Percentiles rank a stretch among this genome's conserved stretches.
Evolutionary conservation across 2,329 filamentous ascomycete species (phyloP).

Genomic region (Penicillium frequentans): DNA sequence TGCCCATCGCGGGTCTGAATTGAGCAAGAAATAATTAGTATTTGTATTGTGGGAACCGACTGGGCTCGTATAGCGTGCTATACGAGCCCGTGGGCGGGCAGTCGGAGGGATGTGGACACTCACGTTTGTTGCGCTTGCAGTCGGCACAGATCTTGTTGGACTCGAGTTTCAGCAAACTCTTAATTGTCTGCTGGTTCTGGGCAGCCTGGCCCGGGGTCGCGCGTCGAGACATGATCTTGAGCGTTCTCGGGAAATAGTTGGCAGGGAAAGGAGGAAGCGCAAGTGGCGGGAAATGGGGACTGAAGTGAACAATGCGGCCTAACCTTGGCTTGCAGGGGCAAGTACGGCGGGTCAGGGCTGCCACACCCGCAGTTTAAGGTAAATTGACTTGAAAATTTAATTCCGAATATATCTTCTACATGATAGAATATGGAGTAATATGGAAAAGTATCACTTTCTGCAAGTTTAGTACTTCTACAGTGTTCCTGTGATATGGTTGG

Average conservation of each 20-base stretch:
- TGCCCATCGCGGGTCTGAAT: conserved; percentile 90
- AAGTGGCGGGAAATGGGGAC: conserved; percentile 23
- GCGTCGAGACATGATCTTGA: conserved; percentile 39
- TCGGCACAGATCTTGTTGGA: conserved; percentile 96
- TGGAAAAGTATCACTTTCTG: not conserved
- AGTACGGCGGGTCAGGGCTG: conserved; percentile 21
- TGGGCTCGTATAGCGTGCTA: not conserved
- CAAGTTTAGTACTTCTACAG: not conserved
- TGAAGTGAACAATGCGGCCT: conserved; percentile 28
- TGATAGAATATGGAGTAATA: not conserved
- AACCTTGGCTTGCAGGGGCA: conserved; percentile 17
- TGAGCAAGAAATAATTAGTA: conserved; percentile 16
- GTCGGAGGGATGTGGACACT: conserved; percentile 34
- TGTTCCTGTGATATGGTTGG: not conserved
- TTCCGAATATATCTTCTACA: not conserved
- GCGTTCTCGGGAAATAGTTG: conserved; percentile 13
- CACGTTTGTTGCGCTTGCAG: conserved; percentile 98
- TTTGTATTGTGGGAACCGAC: not conserved
- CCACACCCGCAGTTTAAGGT: conserved; percentile 23
- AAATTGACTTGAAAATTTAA: not conserved
- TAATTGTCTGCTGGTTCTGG: conserved; percentile 91
- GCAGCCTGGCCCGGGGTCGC: conserved; percentile 83
- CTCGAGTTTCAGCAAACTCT: conserved; percentile 91
- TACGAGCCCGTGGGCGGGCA: conserved; percentile 3
- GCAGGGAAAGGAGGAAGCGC: conserved; percentile 21